Base-by-base conservation (phyloP, 345 rosid species). In the Luvunga scandens region DNA sequence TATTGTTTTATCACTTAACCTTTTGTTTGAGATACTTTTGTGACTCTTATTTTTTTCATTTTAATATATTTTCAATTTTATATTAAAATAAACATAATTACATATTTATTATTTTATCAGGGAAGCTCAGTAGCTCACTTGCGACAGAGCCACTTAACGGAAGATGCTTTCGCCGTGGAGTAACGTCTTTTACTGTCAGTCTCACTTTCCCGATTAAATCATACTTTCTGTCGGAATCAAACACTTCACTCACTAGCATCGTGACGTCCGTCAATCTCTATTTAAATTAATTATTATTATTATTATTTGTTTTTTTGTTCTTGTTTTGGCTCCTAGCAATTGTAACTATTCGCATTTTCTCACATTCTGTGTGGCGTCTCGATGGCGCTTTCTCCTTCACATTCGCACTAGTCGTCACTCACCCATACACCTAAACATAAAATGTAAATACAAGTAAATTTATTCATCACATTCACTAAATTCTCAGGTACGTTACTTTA, bases 351-450 rank as follows among this genome's bases (percentile, higher is more conserved):
- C 77, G 4, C 57, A n/a, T 34, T 12, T 27, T 24, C 48, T 72
- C 66, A 25, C 73, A 68, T 65, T 75, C 70, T 59, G 84, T 72
- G 80, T 77, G 80, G 82, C 82, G 80, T 67, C 81, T 73, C 72
- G 79, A 68, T 36, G 68, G 75, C 75, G 76, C 78, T 27, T 77
- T 76, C 69, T 56, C 18, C 50, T 45, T 13, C 16, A 3, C 42
- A 2, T 30, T 50, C 33, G 36, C 75, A 12, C 13, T 69, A 14
- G 7, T 60, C 56, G 6, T 9, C n/a, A 22, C 24, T 25, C 55
- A 73, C 53, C 4, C 50, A 45, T 45, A 4, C 50, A 45, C 50
- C 50, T 45, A 28, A 5, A 2, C 39, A 7, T 64, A 2, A 63
- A 59, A 22, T 42, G 68, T 61, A 30, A 22, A 27, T 50, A 4